Conservation (phyloP, 352 stramenopile genomes). For the Phytophthora citricola region DNA sequence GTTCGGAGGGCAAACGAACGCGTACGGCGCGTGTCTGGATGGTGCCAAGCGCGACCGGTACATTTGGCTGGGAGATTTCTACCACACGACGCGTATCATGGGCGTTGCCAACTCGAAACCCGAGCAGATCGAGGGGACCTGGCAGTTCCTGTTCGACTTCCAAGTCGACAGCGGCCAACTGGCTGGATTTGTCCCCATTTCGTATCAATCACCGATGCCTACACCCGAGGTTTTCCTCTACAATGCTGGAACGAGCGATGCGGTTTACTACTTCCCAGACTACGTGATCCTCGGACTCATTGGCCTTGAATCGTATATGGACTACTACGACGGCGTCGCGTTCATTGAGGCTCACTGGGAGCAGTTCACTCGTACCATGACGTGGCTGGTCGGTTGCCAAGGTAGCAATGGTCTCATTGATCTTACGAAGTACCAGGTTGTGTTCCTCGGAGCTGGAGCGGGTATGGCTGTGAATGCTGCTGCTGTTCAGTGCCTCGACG, state of each 20-base stretch:
- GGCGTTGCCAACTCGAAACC: slow-evolving; percentile 35
- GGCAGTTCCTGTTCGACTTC: slow-evolving; percentile 38
- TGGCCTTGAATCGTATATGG: slow-evolving; percentile 43
- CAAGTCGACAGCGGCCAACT: slow-evolving; percentile 27
- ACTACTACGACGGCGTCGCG: slow-evolving; percentile 33
- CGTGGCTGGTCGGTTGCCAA: slow-evolving; percentile 27
- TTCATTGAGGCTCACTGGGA: slow-evolving; percentile 33
- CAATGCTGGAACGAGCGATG: slow-evolving; percentile 20
- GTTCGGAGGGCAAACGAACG: slow-evolving; percentile 33
- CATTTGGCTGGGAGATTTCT: slow-evolving; percentile 46
- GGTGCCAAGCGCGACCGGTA: slow-evolving; percentile 40
- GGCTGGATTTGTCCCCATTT: slow-evolving; percentile 31
- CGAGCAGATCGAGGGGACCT: slow-evolving; percentile 35
- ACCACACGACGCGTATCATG: slow-evolving; percentile 40
- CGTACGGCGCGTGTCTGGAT: slow-evolving; percentile 36
- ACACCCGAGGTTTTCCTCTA: slow-evolving; percentile 38
- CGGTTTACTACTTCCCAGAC: slow-evolving; percentile 34
- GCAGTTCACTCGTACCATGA: slow-evolving; percentile 22
- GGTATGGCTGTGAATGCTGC: slow-evolving; percentile 36
- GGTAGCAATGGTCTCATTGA: slow-evolving; percentile 36
- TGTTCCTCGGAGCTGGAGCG: slow-evolving; percentile 29
- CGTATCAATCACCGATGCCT: slow-evolving; percentile 40
- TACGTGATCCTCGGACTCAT: slow-evolving; percentile 41
- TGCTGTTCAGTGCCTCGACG: slow-evolving; percentile 33
- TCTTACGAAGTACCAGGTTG: slow-evolving; percentile 28